phyloP scores from a whole-genome alignment of 2,329 filamentous ascomycete species.

The Neophaeococcomyces aloes region DNA sequence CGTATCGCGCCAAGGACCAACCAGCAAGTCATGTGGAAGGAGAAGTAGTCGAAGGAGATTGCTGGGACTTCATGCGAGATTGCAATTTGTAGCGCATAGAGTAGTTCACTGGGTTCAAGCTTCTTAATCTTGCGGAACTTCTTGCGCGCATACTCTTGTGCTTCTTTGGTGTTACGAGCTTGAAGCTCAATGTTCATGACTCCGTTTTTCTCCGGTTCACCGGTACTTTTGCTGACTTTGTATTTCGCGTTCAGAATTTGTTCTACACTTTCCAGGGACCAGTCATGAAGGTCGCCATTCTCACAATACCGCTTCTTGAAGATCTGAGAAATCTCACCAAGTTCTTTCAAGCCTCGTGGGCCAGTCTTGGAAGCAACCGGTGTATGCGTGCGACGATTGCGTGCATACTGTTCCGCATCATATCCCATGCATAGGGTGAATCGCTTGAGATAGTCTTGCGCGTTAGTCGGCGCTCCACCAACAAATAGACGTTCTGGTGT shows the following conservation, averaged over 20 bases:
- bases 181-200: neutral
- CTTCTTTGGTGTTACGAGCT: neutral
- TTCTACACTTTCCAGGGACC: slow-evolving; percentile 29
- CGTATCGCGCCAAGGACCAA: slow-evolving; percentile 27
- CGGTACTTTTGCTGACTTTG: slow-evolving; percentile 19
- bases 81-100: slow-evolving; percentile 25
- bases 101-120: slow-evolving; percentile 22
- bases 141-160: slow-evolving; percentile 5
- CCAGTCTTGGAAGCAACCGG: slow-evolving; percentile 23
- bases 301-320: slow-evolving; percentile 30
- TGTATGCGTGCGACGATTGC: slow-evolving; percentile 15
- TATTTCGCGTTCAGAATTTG: slow-evolving; percentile 27
- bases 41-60: slow-evolving; percentile 36
- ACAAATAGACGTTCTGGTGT: slow-evolving; percentile 27
- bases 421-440: slow-evolving; percentile 32
- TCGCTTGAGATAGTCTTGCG: slow-evolving; percentile 29
- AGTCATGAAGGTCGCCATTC: slow-evolving; percentile 20
- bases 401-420: slow-evolving; percentile 25
- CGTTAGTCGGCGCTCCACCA: slow-evolving; percentile 25
- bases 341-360: slow-evolving; percentile 25
- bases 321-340: slow-evolving; percentile 27
- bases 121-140: slow-evolving; percentile 3
- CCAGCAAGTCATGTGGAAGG: slow-evolving; percentile 36
- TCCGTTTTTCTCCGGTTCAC: neutral
- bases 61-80: slow-evolving; percentile 31